Percentiles rank a stretch among this genome's conserved stretches.
Conservation (phyloP, 441 rosid genomes). For the Populus trichocarpa region DNA sequence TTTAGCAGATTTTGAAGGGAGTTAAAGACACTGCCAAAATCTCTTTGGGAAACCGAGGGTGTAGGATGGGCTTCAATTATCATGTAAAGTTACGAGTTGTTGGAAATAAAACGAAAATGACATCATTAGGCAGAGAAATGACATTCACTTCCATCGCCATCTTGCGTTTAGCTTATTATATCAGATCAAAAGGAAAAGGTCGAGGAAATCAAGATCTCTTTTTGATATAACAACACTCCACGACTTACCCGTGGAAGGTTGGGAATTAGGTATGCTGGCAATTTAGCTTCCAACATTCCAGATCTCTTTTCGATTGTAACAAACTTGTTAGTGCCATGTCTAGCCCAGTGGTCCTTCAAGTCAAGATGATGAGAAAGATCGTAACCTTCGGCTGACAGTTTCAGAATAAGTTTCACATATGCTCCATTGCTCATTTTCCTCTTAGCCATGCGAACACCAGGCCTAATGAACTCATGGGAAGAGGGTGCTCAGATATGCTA, state of each 20-base stretch:
- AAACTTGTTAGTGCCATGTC: slow-evolving; percentile 68
- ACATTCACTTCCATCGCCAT: not conserved
- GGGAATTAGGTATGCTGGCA: slow-evolving; percentile 8
- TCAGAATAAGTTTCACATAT: slow-evolving; percentile 46
- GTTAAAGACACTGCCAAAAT: not conserved
- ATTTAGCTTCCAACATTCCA: slow-evolving; percentile 9
- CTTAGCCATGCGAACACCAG: slow-evolving; percentile 50
- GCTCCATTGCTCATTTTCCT: slow-evolving; percentile 78
- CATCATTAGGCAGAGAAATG: not conserved
- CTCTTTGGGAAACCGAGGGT: not conserved
- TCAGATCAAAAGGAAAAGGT: not conserved
- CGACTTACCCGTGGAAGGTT: slow-evolving; percentile 16
- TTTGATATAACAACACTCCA: not conserved
- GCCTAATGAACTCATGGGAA: slow-evolving; percentile 54
- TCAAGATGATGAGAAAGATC: slow-evolving; percentile 55
- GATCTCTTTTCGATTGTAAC: slow-evolving; percentile 45
- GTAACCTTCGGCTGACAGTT: slow-evolving; percentile 55
- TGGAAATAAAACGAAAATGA: not conserved
- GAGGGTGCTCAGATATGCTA: slow-evolving; percentile 50
- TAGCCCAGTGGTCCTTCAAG: slow-evolving; percentile 65
- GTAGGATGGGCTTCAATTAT: not conserved
- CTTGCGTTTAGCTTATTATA: not conserved
- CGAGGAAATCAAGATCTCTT: not conserved
- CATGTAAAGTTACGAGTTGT: not conserved
- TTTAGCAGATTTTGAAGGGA: not conserved